Conservation (phyloP, 1,284 basidiomycete genomes). For the Leccinum holopus region DNA sequence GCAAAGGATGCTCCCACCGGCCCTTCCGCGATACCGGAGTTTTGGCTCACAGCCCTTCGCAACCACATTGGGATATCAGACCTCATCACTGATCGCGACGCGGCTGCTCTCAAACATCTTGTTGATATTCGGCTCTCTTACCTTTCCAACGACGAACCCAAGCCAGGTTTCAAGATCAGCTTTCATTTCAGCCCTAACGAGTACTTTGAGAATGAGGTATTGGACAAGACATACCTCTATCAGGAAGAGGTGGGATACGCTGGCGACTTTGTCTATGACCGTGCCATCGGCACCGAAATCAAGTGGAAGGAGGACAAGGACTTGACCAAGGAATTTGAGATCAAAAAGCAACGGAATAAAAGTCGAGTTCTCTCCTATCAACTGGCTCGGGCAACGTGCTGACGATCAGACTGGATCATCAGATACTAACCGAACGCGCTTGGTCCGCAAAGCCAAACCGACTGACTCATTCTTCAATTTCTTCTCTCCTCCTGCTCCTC, state of each 20-base stretch:
- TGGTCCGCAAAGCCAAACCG: conserved; percentile 85
- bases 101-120: conserved; percentile 69
- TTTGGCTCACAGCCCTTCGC: conserved; percentile 73
- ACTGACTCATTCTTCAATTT: conserved; percentile 98
- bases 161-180: conserved; percentile 88
- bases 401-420: conserved; percentile 8
- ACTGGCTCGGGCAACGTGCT: conserved; percentile 4
- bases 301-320: conserved; percentile 99
- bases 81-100: conserved; percentile 92
- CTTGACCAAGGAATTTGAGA: conserved; percentile 95
- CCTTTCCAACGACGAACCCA: conserved; percentile 53
- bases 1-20: conserved; percentile 44
- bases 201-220: conserved; percentile 80
- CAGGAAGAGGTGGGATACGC: conserved; percentile 91
- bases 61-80: conserved; percentile 89
- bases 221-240: conserved; percentile 96
- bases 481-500: conserved; percentile 84
- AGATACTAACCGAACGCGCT: conserved; percentile 93
- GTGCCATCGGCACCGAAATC: conserved; percentile 87
- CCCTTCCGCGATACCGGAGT: conserved; percentile 75
- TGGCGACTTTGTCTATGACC: conserved; percentile 96
- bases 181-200: conserved; percentile 86
- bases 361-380: conserved; percentile 49
- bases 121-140: conserved; percentile 71
- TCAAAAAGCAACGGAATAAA: conserved; percentile 99